Evolutionary conservation across 768 basidiomycete genomes (phyloP).

Genomic region (Kwoniella sp.): DNA sequence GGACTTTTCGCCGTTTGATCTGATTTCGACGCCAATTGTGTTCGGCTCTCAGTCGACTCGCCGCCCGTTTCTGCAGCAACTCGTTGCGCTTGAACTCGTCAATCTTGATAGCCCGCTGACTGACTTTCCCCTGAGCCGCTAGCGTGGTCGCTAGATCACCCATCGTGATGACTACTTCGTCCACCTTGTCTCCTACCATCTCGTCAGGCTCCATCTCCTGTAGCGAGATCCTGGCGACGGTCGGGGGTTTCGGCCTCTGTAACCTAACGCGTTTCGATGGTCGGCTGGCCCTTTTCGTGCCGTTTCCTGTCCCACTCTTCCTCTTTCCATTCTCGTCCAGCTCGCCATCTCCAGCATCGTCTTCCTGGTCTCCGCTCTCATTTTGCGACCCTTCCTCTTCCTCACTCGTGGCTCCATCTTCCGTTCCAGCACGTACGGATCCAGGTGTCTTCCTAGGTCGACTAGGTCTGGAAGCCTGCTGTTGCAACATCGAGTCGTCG

Average conservation of each 20-base stretch:
- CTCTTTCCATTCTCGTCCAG: constrained; percentile 1
- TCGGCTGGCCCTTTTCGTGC: not conserved
- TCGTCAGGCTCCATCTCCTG: constrained; percentile 23
- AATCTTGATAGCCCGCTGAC: constrained; percentile 27
- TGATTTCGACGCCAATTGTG: constrained; percentile 14
- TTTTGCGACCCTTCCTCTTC: constrained; percentile 6
- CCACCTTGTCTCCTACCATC: constrained; percentile 26
- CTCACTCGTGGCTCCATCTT: constrained; percentile 10
- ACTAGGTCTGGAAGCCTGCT: not conserved
- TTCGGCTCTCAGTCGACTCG: constrained; percentile 3
- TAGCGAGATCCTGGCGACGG: constrained; percentile 11
- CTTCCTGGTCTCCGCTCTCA: constrained; percentile 1
- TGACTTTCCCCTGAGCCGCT: constrained; percentile 23
- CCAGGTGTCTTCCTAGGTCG: not conserved
- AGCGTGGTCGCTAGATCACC: constrained; percentile 27
- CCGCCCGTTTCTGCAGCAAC: constrained; percentile 16
- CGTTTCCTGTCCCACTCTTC: constrained; percentile 5
- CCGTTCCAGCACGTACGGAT: constrained; percentile 4
- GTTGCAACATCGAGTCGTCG: not conserved
- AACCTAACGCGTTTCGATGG: constrained; percentile 5
- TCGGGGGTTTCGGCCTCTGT: constrained; percentile 1
- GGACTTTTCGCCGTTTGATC: constrained; percentile 22
- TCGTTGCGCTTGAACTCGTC: constrained; percentile 13
- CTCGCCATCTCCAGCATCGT: not conserved
- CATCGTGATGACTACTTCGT: constrained; percentile 27